Base-by-base conservation (phyloP, 805 yeast genomes). In the Ogataea philodendri region DNA sequence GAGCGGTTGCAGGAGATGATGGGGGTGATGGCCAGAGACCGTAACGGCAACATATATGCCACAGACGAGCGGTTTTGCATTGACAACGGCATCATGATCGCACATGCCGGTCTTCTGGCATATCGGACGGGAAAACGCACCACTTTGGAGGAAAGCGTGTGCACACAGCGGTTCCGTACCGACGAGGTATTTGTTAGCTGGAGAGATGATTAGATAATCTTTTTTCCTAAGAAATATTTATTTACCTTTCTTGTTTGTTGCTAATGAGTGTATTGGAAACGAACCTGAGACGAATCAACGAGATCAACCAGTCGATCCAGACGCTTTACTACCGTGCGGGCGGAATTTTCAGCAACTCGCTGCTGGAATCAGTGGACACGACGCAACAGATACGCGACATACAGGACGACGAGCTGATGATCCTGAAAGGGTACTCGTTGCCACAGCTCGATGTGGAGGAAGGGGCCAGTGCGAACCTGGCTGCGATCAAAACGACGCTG, bases 11-110 rank as follows among this genome's bases (percentile, higher is more conserved):
- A 93, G 57, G 80, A 85, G 51, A 93, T 93, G 98, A 93, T 93
- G 98, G 84, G 74, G n/a, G 63, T 73, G 29, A 93, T 93, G 98
- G 95, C 90, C 14, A 60, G 71, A 28, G 97, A 89, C 52, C 69
- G 98, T 46, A 78, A 80, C 47, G 97, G 97, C 0, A 70, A 76
- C n/a, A 81, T 93, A 3, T 87, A 71, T 57, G 96, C 98, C 3
- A 93, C 98, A 0, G 98, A 93, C 60, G 97, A 93, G 55, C 65
- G 97, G 40, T 90, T 93, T 57, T 93, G 98, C 62, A 93, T 93
- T 27, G 98, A 93, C 57, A 93, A 93, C 54, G 98, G 98, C 8
- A 93, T 90, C 23, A 93, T 93, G 98, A 93, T 93, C 52, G 98
- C 98, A 0, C 98, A 93, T 54, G 97, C 98, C 0, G 98, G 98